Evolutionary conservation across 1,284 basidiomycete species (phyloP), one percentile per base, ranked within the genome.

Genomic region (Pyrrhoderma noxium): DNA sequence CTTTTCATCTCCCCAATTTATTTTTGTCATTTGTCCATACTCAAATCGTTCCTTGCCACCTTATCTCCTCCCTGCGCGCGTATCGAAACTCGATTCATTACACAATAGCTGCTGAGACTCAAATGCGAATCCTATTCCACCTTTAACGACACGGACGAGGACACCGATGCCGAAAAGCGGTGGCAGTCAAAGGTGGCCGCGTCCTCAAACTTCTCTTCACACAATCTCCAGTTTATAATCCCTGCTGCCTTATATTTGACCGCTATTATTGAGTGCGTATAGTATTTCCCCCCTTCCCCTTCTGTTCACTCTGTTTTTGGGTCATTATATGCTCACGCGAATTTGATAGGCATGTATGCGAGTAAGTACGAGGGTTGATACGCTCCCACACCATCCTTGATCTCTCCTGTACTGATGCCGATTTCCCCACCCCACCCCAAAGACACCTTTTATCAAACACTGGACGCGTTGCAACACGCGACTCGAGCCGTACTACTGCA

Each of bases 211-310:
- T 61, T 68, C 4, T 59, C 68, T 42, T 70, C 77, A 16, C 83
- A 82, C 13, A 77, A 74, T 48, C 59, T 74, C 27, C 62, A 72
- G 2, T 68, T 84, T n/a, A 67, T 93, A n/a, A 80, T 85, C 11
- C 89, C 90, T 2, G 87, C 91, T 21, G 85, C 88, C 14, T 65
- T 94, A 42, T 95, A 93, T 73, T 73, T 93, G 50, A 93, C 92
- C 9, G 91, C 91, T n/a, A 87, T 94, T 56, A 71, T 94, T 39
- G 92, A 95, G 92, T 93, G 64, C 70, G 89, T 80, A n/a, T n/a
- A 25, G 35, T 45, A 45, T 38, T 52, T 57, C 41, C 48, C 57
- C 41, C 45, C 48, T 48, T 51, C 51, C 49, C 58, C 27, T 31
- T 31, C 11, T 11, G 27, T 31, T 11, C 7, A n/a, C n/a, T 31